Evolutionary conservation across 805 yeast genomes (phyloP), one percentile per base, ranked within the genome.

Genomic region (Saccharomycopsis fermentans): DNA sequence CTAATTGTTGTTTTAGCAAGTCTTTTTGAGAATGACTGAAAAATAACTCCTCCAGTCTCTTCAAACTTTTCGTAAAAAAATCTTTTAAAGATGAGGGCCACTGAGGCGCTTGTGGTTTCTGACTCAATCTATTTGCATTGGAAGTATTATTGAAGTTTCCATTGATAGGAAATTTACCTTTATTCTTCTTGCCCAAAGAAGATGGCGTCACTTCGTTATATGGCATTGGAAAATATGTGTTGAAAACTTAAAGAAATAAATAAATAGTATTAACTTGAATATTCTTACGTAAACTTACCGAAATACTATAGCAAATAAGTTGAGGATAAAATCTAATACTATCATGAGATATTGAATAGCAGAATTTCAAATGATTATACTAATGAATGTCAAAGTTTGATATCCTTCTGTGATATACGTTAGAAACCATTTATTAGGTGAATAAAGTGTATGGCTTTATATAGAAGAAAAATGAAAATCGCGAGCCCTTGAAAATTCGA

Each of bases 51-150:
- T 68, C 70, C 0, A 80, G 73, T 57, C 69, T 67, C 14, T 66
- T 64, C 65, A 83, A 83, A 48, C 81, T 73, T 11, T 70, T 62
- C 4, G 73, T 71, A 6, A 83, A 81, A 66, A 81, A 84, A 14
- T 68, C 66, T 65, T 76, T 40, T 11, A 54, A 37, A 36, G 55
- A 36, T 14, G 48, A 17, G 4, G 55, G 55, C 27, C 27, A 36
- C 17, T 24, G 35, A 17, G 17, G 32, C 3, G 21, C 40, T 52
- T 52, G 55, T 16, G 27, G 36, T 16, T 54, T 50, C n/a, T 43
- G 50, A 9, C 29, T 43, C 3, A 21, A 21, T 2, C 14, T 43
- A 43, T 43, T 43, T 24, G 12, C 50, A 21, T 43, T 43, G 4
- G 9, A 11, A 9, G 11, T 43, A 21, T 43, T 43, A 21, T 21